phyloP scores from a whole-genome alignment of 345 rosid species.

The Lagerstroemia speciosa region DNA sequence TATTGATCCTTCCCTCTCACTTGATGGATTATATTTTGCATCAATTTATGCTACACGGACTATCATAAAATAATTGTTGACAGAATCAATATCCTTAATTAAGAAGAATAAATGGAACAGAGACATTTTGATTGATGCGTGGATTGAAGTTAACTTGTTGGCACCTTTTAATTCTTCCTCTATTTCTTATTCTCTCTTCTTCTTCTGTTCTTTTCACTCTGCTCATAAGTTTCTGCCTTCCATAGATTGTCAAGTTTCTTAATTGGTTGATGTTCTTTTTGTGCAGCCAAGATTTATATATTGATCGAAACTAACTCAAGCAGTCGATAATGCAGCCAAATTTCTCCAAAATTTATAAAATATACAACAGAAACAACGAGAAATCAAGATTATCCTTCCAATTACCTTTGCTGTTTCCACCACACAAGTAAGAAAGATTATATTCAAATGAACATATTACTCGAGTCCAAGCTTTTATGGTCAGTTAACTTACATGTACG shows the following conservation, averaged over 20 bases:
- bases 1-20: neutral
- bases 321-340: neutral
- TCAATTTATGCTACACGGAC: neutral
- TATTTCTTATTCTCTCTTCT: neutral
- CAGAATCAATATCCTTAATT: neutral
- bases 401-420: no score
- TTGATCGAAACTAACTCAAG: neutral
- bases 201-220: neutral
- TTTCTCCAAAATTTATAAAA: neutral
- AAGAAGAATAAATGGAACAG: neutral
- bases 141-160: neutral
- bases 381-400: neutral
- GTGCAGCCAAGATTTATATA: neutral
- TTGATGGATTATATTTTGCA: neutral
- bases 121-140: neutral
- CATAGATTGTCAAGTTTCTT: neutral
- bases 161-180: neutral
- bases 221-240: neutral
- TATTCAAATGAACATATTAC: no score
- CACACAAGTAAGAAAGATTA: no score
- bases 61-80: neutral
- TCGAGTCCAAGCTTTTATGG: no score
- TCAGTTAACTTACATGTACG: no score
- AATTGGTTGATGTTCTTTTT: neutral
- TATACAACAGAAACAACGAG: neutral